Base-by-base conservation (phyloP, 371 early-diverging fungal genomes). In the Sporodiniella umbellata region DNA sequence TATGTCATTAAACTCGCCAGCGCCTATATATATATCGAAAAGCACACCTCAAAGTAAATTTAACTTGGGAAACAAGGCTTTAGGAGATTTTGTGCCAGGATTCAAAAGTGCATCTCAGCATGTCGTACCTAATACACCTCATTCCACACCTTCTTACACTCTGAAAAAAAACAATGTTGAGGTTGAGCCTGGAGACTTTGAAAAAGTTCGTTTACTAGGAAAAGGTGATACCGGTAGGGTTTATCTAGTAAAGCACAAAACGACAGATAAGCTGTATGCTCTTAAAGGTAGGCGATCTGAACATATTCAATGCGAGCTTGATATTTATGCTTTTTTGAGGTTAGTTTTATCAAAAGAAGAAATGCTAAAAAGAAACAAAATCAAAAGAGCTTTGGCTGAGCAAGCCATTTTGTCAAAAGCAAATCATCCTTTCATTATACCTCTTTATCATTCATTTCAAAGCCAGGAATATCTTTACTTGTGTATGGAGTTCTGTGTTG, bases 401-500 rank as follows among this genome's bases (percentile, higher is more conserved):
- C 96, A 97, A 60, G 96, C 95, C 62, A 95, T 97, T 54, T 64
- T 97, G 50, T 89, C 92, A 14, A 85, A 80, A 6, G 80, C 93
- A 49, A 95, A 97, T 70, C 94, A 95, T 63, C 97, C 98, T 5
- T 99, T 98, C 73, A 93, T 99, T 63, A 94, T 98, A 22, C 92
- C 98, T 15, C 78, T 99, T 42, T 94, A 94, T 70, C 94, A 95
- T 78, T 90, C 91, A 1, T 98, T 99, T 69, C 96, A 98, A 70
- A 90, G 90, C 45, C 87, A 93, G 54, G 90, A 93, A 48, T 84
- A 95, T 58, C 71, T 99, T 21, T 98, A 94, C 66, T 88, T 99
- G 60, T 89, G 96, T 51, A 95, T 97, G 93, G 99, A 99, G 58
- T 99, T 97, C 74, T 97, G 99, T 54, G 79, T 88, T 55, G 99